Percentiles rank a stretch among this genome's conserved stretches.
These are phyloP conservation scores for Delonix regia DNA, from an alignment of 306 rosid species.

Conservation along the genomic window DNA sequence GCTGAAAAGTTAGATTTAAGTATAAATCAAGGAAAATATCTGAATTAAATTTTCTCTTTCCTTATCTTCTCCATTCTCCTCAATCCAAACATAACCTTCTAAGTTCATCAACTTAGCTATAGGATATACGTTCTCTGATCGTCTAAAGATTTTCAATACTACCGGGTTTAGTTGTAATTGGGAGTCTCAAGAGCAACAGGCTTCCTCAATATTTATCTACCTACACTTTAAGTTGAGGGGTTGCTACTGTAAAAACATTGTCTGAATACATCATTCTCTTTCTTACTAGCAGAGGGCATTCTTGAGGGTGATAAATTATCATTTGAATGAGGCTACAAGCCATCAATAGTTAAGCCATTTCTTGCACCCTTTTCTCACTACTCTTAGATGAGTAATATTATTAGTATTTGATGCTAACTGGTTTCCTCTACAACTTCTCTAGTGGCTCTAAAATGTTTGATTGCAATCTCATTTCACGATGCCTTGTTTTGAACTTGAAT, in stretches of 20 bases:
- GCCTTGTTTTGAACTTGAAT: neutral
- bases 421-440: neutral
- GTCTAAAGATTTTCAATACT: too few species aligned
- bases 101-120: neutral
- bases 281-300: too few species aligned
- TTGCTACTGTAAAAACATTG: too few species aligned
- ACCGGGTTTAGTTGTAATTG: neutral
- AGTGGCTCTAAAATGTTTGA: neutral
- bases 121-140: neutral
- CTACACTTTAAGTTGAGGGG: neutral
- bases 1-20: too few species aligned
- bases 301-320: too few species aligned
- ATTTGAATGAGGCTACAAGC: neutral
- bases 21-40: too few species aligned
- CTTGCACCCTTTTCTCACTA: neutral
- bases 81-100: too few species aligned
- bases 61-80: too few species aligned
- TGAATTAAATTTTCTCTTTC: too few species aligned
- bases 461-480: neutral
- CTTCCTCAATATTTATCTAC: neutral
- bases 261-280: too few species aligned
- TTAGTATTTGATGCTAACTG: too few species aligned
- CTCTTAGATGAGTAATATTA: too few species aligned
- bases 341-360: neutral
- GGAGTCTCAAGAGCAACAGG: neutral